Percentiles rank a stretch among this genome's conserved stretches.
Conservation (phyloP, 495 filamentous ascomycete species). For the Penicillium silybi region DNA sequence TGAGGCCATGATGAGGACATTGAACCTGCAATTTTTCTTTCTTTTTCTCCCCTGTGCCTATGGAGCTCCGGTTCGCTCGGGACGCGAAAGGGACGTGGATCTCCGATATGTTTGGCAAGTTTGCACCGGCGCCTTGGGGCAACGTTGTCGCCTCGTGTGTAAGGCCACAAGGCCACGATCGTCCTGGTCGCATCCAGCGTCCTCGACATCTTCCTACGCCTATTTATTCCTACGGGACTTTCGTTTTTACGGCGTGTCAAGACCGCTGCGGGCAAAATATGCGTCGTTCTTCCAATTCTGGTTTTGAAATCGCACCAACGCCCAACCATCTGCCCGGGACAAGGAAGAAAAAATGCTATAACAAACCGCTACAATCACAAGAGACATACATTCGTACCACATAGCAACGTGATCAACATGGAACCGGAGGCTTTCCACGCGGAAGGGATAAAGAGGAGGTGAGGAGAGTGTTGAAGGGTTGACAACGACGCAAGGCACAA, state of each 20-base stretch:
- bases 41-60: not conserved
- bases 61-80: slow-evolving; percentile 16
- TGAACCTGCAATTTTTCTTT: slow-evolving; percentile 1
- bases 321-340: not conserved
- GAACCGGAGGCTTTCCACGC: not conserved
- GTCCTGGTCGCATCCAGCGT: not conserved
- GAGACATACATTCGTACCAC: slow-evolving; percentile 25
- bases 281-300: not conserved
- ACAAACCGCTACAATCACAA: slow-evolving; percentile 20
- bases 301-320: slow-evolving; percentile 3
- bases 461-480: not conserved
- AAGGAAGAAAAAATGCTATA: slow-evolving; percentile 1
- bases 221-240: too few species aligned
- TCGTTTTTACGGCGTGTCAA: too few species aligned
- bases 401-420: slow-evolving; percentile 17
- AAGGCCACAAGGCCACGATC: not conserved
- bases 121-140: not conserved
- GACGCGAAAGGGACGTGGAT: not conserved
- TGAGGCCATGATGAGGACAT: slow-evolving; percentile 24
- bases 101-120: slow-evolving; percentile 11
- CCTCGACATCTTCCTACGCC: too few species aligned
- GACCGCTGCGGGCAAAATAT: not conserved
- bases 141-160: not conserved
- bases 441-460: not conserved
- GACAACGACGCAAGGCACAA: not conserved